A percentile compares a stretch with the other conserved stretches of the same genome.
Conservation (phyloP, 805 yeast species). For the Candida gorgasii region DNA sequence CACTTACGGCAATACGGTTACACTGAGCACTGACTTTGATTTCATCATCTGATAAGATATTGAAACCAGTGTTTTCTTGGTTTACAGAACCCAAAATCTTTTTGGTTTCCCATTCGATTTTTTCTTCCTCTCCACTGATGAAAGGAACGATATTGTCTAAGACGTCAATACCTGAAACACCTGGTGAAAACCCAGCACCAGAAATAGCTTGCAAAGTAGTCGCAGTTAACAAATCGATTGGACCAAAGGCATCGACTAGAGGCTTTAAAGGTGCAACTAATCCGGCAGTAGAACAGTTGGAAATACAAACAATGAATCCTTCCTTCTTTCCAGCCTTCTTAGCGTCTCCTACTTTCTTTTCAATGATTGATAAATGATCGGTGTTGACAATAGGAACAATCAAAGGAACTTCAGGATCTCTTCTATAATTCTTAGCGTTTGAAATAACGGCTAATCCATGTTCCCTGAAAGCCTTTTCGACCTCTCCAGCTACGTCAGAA, state of each 20-base stretch:
- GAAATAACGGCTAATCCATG: conserved; percentile 85
- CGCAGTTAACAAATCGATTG: conserved; percentile 80
- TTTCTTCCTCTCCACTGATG: conserved; percentile 96
- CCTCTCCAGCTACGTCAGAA: conserved; percentile 88
- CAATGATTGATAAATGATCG: conserved; percentile 79
- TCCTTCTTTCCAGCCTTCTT: conserved; percentile 53
- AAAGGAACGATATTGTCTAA: conserved; percentile 93
- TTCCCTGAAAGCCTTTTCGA: conserved; percentile 81
- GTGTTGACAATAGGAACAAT: conserved; percentile 95
- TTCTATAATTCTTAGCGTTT: conserved; percentile 94
- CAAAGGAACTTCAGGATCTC: conserved; percentile 83
- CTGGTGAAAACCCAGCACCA: conserved; percentile 98
- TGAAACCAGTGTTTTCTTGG: conserved; percentile 53
- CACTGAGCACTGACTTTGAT: conserved; percentile 93
- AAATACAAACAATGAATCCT: conserved; percentile 91
- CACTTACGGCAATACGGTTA: conserved; percentile 94
- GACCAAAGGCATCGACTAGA: conserved; percentile 86
- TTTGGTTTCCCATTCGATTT: conserved; percentile 97
- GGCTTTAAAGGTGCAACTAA: conserved; percentile 96
- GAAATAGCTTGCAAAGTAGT: conserved; percentile 97
- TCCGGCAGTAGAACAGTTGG: conserved; percentile 98
- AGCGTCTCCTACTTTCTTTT: conserved; percentile 57
- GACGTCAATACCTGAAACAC: conserved; percentile 93
- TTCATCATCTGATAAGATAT: conserved; percentile 62
- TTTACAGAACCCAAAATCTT: conserved; percentile 80